Percentiles rank a stretch among this genome's conserved stretches.
Evolutionary conservation across 2,329 filamentous ascomycete species (phyloP).

Genomic region (Sporothrix dimorphospora): DNA sequence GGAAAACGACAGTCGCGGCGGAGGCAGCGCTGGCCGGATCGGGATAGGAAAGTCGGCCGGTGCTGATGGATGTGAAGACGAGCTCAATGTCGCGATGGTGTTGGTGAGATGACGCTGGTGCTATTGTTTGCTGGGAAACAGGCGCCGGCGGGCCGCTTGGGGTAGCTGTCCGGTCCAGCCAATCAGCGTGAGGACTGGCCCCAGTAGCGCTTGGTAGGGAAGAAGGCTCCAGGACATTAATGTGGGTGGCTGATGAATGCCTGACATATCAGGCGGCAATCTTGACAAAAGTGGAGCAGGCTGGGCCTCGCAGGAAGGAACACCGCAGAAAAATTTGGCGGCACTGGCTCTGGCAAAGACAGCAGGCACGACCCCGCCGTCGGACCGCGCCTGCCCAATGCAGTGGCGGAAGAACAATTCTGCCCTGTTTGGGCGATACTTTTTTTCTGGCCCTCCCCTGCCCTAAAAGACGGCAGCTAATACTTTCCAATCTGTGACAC

Average conservation of each 20-base stretch:
- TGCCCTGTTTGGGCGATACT: neutral
- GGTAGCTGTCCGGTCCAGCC: slow-evolving; percentile 18
- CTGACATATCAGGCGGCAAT: slow-evolving; percentile 27
- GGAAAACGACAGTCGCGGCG: no score
- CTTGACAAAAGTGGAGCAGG: neutral
- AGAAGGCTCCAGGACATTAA: slow-evolving; percentile 9
- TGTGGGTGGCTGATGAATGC: slow-evolving; percentile 18
- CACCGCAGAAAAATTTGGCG: slow-evolving; percentile 9
- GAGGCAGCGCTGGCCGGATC: neutral
- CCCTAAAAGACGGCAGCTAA: slow-evolving; percentile 11
- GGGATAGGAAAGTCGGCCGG: neutral
- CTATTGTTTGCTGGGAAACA: slow-evolving; percentile 15
- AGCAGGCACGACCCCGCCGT: neutral
- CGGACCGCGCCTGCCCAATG: slow-evolving; percentile 25
- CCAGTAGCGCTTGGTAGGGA: slow-evolving; percentile 1
- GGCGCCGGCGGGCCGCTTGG: slow-evolving; percentile 10
- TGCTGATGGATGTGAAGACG: neutral
- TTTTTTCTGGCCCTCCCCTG: neutral
- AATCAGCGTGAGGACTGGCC: neutral
- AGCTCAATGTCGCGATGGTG: slow-evolving; percentile 1
- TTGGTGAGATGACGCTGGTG: slow-evolving; percentile 1
- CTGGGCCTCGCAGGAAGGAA: neutral
- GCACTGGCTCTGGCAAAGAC: neutral
- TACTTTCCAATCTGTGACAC: slow-evolving; percentile 22
- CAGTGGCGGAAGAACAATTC: slow-evolving; percentile 13